phyloP scores from a whole-genome alignment of 2,329 filamentous ascomycete genomes.

The Exophiala dermatitidis region DNA sequence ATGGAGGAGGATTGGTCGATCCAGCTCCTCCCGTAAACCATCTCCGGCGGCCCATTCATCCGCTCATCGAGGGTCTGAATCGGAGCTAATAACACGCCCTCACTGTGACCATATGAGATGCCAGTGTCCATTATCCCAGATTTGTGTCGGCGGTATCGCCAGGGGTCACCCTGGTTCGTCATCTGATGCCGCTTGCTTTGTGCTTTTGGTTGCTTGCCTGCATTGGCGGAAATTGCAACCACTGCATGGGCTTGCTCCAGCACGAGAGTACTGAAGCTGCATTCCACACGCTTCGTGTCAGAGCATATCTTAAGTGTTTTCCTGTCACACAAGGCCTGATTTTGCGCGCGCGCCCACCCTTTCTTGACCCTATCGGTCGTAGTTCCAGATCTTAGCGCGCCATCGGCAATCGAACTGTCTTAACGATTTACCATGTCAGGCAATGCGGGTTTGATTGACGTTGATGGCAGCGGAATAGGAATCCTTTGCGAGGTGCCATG shows the following conservation, averaged over 20 bases:
- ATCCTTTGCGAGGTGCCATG: neutral
- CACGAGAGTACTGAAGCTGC: neutral
- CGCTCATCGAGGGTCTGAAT: neutral
- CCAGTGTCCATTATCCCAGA: neutral
- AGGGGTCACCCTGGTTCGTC: neutral
- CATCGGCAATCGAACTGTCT: conserved; percentile 6
- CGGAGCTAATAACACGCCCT: too few relatives aligned
- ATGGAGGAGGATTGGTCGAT: neutral
- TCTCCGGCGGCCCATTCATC: conserved; percentile 4
- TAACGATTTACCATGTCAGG: conserved; percentile 2
- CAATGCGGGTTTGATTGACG: neutral
- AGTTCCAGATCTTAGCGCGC: conserved; percentile 18
- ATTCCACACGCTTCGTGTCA: neutral
- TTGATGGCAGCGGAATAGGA: neutral
- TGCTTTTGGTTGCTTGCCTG: neutral
- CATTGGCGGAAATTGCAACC: neutral
- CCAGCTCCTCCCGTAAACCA: neutral
- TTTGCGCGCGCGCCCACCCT: neutral
- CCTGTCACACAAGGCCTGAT: neutral
- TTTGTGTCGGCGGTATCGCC: neutral
- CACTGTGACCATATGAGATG: neutral
- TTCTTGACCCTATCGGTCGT: neutral
- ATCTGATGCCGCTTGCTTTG: neutral
- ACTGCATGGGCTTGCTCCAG: neutral
- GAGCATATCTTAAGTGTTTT: neutral